Percentiles rank a stretch among this genome's conserved stretches.
Conservation (phyloP, 208 protist species). For the Leishmania gerbilli region DNA sequence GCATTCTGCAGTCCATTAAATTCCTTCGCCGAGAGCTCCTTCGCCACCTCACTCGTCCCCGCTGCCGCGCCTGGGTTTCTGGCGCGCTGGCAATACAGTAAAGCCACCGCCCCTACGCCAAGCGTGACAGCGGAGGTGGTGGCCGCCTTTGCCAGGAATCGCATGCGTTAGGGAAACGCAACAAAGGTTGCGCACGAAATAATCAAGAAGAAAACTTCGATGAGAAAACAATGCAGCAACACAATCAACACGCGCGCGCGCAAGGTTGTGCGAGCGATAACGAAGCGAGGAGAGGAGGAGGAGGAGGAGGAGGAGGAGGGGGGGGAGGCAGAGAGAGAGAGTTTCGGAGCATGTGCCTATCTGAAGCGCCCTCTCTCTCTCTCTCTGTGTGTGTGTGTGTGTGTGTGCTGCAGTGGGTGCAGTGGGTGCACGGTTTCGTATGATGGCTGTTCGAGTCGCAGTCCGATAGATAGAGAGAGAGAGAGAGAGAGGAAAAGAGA, state of each 20-base stretch:
- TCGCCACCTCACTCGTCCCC: constrained; percentile 1
- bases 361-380: background rate
- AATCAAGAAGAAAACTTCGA: background rate
- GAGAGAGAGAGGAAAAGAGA: background rate
- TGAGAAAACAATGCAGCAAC: background rate
- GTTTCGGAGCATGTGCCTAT: background rate
- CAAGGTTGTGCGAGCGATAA: background rate
- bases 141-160: constrained; percentile 25
- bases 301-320: no score
- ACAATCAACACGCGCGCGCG: background rate
- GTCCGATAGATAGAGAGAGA: background rate
- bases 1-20: constrained; percentile 75
- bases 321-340: no score
- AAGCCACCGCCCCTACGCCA: constrained; percentile 11
- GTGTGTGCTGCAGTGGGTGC: background rate
- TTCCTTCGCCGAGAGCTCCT: constrained; percentile 48
- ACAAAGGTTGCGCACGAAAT: background rate
- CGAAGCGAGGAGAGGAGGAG: background rate
- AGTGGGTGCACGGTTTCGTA: background rate
- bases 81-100: constrained; percentile 17
- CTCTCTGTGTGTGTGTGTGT: no score
- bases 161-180: constrained; percentile 12
- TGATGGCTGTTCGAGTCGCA: background rate
- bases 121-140: constrained; percentile 11
- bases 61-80: background rate